Base-by-base conservation (phyloP, 192 early-diverging fungal species). In the Phycomyces nitens region DNA sequence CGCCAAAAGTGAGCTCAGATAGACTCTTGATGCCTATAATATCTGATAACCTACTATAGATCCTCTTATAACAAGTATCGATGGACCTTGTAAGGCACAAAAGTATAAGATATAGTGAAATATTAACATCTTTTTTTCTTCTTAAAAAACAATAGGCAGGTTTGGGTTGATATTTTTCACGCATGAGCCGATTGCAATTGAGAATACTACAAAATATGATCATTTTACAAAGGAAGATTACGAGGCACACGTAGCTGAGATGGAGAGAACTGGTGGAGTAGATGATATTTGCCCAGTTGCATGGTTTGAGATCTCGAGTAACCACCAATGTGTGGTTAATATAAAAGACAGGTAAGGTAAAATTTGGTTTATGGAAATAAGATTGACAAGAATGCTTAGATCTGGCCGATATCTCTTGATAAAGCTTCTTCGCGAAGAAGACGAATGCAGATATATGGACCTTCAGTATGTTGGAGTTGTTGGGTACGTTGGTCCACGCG, bases 171-270 rank as follows among this genome's bases (percentile, higher is more conserved):
- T 47, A 2, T 53, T 53, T 24, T 12, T 26, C 21, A 26, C 23
- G 20, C 21, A 24, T 24, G 3, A 53, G 21, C 23, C 21, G 1
- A 11, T 26, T 5, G 23, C 52, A 12, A 12, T 53, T 23, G 12
- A 50, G 29, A 27, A 29, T 21, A 62, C 60, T 11, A 15, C 20
- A 39, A 23, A 23, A 18, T 62, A 50, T 29, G 51, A 62, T 62
- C 49, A 39, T 7, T 62, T 62, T 16, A 49, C 60, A 27, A 62
- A 62, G 51, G 10, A 50, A 18, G 60, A 62, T 39, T 62, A 38
- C 24, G 60, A 62, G 8, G 21, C 16, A 20, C 21, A 54, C 26
- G 22, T 54, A 14, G 53, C 26, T 1, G 16, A 24, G 5, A 21
- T 29, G 12, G 20, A 29, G 23, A 21, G 22, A 14, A n/a, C 27